phyloP scores from a whole-genome alignment of 1,284 basidiomycete species.

The Apiotrichum veenhuisii region DNA sequence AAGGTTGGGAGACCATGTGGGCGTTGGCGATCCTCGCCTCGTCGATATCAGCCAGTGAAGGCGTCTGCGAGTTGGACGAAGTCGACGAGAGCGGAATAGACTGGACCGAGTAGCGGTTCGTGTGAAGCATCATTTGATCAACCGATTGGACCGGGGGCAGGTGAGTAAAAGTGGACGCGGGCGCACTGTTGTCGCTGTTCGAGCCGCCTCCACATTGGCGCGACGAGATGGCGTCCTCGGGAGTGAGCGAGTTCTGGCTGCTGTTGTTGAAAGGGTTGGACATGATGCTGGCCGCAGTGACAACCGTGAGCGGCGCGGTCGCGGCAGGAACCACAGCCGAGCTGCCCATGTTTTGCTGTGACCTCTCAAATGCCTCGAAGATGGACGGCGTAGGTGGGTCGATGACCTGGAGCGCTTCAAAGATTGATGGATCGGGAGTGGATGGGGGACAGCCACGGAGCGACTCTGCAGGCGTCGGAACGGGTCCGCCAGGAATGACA shows the following conservation, averaged over 20 bases:
- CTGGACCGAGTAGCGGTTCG: neutral
- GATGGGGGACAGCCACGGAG: neutral
- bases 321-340: too few species aligned
- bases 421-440: constrained; percentile 15
- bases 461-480: constrained; percentile 31
- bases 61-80: neutral
- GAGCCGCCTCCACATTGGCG: neutral
- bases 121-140: neutral
- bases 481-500: constrained; percentile 34
- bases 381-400: neutral
- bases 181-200: neutral
- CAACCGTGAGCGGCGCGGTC: neutral
- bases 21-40: neutral
- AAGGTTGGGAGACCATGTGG: neutral
- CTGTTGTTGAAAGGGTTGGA: neutral
- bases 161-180: neutral
- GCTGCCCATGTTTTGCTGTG: neutral
- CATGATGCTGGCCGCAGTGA: neutral
- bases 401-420: neutral
- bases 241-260: neutral
- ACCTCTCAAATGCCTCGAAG: neutral
- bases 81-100: neutral
- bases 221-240: neutral
- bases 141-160: neutral
- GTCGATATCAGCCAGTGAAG: neutral